Evolutionary conservation across 148 eudicot genomes (phyloP), one percentile per base, ranked within the genome.

Genomic region (Persicaria tinctoria): DNA sequence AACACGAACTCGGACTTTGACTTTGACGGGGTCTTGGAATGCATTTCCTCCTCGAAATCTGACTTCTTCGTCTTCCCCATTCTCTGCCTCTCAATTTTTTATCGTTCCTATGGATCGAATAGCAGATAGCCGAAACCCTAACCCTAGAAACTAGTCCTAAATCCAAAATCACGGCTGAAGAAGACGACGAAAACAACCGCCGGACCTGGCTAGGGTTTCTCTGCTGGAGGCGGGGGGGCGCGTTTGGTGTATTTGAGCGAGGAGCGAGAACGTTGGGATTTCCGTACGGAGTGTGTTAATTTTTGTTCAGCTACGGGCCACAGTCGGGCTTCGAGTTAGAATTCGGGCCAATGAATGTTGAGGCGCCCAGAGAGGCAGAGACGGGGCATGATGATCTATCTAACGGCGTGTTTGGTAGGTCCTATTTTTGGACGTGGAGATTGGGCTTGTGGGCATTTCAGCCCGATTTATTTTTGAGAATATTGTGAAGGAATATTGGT

Each of bases 71-170:
- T n/a, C 60, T 74, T 84, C 16, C 45, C 45, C 23, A 51, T 80
- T 69, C 55, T 76, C 51, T 56, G 63, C 66, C 46, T 75, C 82
- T 64, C 77, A 79, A 69, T 79, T 75, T 73, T 79, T 32, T 77
- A 75, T 48, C 84, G 77, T 80, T 77, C 9, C 44, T 10, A 38
- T 70, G 74, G 68, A 41, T 73, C 13, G 50, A 48, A 54, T 44
- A 44, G 48, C 41, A 20, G 48, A n/a, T 17, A 74, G 48, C 47
- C 18, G 51, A 55, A 74, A 74, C 68, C 76, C 76, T 74, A 74
- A 59, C 27, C 17, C 55, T 70, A 46, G 48, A 8, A 18, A 18
- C 48, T 8, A 38, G 44, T 60, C 68, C 44, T 8, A 1, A 23
- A 60, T 9, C 4, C 3, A 14, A 48, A 32, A 32, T 56, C 48